Conservation (phyloP, 768 basidiomycete genomes). For the Amyloporia xantha region DNA sequence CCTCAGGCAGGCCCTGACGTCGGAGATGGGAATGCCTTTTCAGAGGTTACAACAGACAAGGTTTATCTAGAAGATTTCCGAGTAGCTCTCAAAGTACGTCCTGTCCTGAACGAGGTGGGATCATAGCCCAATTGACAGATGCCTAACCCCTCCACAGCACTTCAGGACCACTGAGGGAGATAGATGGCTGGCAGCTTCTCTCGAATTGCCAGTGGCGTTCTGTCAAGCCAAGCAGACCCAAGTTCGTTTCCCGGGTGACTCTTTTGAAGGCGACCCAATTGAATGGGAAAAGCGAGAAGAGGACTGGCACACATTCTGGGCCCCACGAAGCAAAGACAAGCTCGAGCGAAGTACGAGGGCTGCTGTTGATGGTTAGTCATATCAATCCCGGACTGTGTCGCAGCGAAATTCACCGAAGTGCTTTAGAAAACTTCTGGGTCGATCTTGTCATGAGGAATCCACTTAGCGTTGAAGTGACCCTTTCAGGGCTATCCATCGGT, state of each 20-base stretch:
- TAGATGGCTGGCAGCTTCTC: constrained; percentile 32
- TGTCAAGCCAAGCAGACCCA: constrained; percentile 52
- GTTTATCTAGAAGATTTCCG: constrained; percentile 84
- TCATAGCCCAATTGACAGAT: no score
- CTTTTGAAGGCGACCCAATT: constrained; percentile 32
- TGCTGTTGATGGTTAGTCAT: constrained; percentile 50
- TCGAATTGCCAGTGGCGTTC: constrained; percentile 63
- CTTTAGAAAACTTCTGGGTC: constrained; percentile 68
- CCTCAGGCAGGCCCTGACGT: constrained; percentile 15
- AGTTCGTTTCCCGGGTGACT: constrained; percentile 50
- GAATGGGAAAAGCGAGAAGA: constrained; percentile 65
- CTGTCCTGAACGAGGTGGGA: no score
- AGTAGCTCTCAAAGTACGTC: constrained; percentile 76
- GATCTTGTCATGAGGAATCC: constrained; percentile 69
- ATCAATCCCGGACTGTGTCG: not conserved
- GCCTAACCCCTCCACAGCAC: constrained; percentile 43
- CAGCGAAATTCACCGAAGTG: constrained; percentile 7
- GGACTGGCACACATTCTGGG: constrained; percentile 59
- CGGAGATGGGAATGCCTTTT: not conserved
- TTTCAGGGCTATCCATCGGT: constrained; percentile 53
- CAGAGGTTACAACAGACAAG: constrained; percentile 44
- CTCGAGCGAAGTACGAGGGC: constrained; percentile 54
- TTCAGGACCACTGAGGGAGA: constrained; percentile 52
- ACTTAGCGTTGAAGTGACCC: constrained; percentile 62
- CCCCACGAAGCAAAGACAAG: constrained; percentile 42